These are phyloP conservation scores for Colletotrichum cuscutae DNA, from an alignment of 2,329 filamentous ascomycete genomes.

Conservation along the genomic window DNA sequence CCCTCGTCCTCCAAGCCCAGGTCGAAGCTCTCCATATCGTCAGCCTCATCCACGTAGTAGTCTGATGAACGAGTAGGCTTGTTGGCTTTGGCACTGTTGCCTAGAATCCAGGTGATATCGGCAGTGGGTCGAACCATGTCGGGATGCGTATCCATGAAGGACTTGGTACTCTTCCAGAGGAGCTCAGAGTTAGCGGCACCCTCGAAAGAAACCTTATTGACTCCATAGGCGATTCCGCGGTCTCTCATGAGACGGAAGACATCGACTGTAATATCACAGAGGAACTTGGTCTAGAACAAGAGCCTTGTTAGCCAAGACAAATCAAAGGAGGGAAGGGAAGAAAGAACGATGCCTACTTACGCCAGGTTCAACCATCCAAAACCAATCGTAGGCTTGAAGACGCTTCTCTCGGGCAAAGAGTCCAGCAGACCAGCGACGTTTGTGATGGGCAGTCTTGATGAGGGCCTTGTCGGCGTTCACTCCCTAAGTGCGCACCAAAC, in stretches of 20 bases:
- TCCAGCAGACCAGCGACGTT: conserved; percentile 86
- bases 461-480: conserved; percentile 70
- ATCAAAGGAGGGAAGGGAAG: not conserved
- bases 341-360: conserved; percentile 50
- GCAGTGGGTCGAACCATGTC: conserved; percentile 58
- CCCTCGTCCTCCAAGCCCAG: not conserved
- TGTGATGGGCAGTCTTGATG: conserved; percentile 76
- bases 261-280: conserved; percentile 79
- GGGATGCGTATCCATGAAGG: conserved; percentile 57
- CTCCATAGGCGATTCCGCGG: conserved; percentile 82
- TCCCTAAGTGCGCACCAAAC: conserved; percentile 70
- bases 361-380: conserved; percentile 70
- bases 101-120: conserved; percentile 60
- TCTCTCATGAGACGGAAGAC: conserved; percentile 89
- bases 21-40: not conserved
- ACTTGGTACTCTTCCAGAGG: conserved; percentile 56
- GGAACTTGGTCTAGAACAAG: conserved; percentile 60
- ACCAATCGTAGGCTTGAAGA: conserved; percentile 69
- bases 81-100: conserved; percentile 32
- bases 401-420: conserved; percentile 84
- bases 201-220: conserved; percentile 62
- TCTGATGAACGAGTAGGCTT: conserved; percentile 18
- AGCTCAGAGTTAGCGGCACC: conserved; percentile 53
- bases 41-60: conserved; percentile 8
- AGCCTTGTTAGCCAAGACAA: conserved; percentile 21